Evolutionary conservation across 83 land plant genomes (phyloP).

Genomic region (Diphasiastrum complanatum): DNA sequence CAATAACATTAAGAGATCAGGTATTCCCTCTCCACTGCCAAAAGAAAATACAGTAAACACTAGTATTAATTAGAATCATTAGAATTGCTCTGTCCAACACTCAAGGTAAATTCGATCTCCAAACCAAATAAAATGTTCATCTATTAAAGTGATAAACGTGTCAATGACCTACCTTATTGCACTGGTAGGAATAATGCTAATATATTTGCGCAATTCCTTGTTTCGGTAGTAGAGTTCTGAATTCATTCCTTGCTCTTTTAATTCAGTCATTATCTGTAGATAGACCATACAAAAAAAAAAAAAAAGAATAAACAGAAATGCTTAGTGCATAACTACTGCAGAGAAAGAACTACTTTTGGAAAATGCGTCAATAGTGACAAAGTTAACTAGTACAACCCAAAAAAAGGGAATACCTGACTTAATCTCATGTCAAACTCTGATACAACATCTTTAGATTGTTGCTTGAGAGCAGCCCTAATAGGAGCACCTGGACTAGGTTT

Average conservation of each 20-base stretch:
- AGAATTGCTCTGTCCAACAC: neutral
- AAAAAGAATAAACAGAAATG: neutral
- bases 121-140: no score
- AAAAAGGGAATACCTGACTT: conserved; percentile 38
- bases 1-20: conserved; percentile 76
- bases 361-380: no score
- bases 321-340: no score
- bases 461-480: conserved; percentile 54
- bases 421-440: conserved; percentile 73
- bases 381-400: no score
- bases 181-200: conserved; percentile 93
- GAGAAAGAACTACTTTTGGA: no score
- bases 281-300: neutral
- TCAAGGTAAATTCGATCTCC: neutral
- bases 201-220: conserved; percentile 64
- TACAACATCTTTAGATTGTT: conserved; percentile 67
- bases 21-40: conserved; percentile 96
- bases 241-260: conserved; percentile 92
- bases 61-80: conserved; percentile 3
- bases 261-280: conserved; percentile 61
- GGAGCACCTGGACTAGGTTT: conserved; percentile 72
- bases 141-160: no score
- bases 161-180: conserved; percentile 58
- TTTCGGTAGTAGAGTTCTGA: conserved; percentile 89
- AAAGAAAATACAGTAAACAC: conserved; percentile 8